Percentiles rank a stretch among this genome's conserved stretches.
These are phyloP conservation scores for Dendrostoma leiphaemia DNA, from an alignment of 2,329 filamentous ascomycete species.

Conservation along the genomic window DNA sequence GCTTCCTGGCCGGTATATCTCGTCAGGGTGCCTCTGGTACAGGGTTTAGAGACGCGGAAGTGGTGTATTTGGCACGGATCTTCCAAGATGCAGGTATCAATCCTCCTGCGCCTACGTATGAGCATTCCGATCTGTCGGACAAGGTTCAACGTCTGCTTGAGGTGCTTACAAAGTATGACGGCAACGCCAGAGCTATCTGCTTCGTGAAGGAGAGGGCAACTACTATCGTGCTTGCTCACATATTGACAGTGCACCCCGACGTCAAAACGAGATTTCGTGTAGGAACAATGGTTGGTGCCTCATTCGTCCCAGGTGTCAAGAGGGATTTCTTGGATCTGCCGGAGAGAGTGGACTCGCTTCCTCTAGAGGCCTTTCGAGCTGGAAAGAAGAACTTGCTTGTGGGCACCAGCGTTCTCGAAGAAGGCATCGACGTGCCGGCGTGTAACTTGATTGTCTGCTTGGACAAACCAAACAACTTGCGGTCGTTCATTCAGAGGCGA, in stretches of 20 bases:
- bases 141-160: conserved; percentile 56
- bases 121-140: conserved; percentile 42
- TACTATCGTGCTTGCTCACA: conserved; percentile 56
- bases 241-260: conserved; percentile 53
- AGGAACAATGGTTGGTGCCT: conserved; percentile 56
- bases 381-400: conserved; percentile 57
- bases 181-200: conserved; percentile 56
- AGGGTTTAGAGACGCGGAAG: conserved; percentile 49
- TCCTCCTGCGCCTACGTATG: background rate
- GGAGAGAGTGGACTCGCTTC: conserved; percentile 33
- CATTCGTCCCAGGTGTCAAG: conserved; percentile 33
- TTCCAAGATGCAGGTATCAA: conserved; percentile 28
- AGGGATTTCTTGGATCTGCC: conserved; percentile 37
- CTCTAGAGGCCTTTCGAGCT: conserved; percentile 49
- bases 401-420: conserved; percentile 63
- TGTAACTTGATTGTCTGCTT: conserved; percentile 63
- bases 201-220: conserved; percentile 65
- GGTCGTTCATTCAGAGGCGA: conserved; percentile 58
- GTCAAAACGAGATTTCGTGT: conserved; percentile 45
- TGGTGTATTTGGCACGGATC: conserved; percentile 50
- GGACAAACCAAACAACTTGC: conserved; percentile 47
- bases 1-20: conserved; percentile 26
- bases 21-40: conserved; percentile 27
- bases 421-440: conserved; percentile 65
- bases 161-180: conserved; percentile 43